These are phyloP conservation scores for Umbelopsis sp. DNA, from an alignment of 192 early-diverging fungal genomes.

Conservation along the genomic window DNA sequence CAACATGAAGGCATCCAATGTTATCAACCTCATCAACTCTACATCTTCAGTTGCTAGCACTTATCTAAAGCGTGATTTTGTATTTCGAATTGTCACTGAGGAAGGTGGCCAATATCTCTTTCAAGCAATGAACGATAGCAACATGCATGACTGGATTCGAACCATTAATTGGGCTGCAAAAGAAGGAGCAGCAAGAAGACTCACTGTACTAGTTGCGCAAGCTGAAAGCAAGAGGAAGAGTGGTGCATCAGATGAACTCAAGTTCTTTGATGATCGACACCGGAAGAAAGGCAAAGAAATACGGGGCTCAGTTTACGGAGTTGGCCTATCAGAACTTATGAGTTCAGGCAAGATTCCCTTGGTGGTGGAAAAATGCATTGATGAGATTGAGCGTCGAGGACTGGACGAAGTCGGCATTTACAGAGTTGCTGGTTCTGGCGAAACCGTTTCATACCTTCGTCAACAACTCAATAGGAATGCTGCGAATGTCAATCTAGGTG, in stretches of 20 bases:
- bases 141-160: slow-evolving; percentile 76
- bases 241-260: neutral
- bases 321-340: slow-evolving; percentile 61
- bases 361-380: slow-evolving; percentile 70
- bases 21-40: slow-evolving; percentile 79
- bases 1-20: slow-evolving; percentile 59
- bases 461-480: slow-evolving; percentile 58
- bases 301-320: slow-evolving; percentile 54
- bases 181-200: slow-evolving; percentile 68
- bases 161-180: slow-evolving; percentile 68
- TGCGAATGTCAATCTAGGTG: slow-evolving; percentile 55
- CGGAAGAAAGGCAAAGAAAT: neutral
- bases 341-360: slow-evolving; percentile 55
- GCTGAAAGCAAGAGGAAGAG: slow-evolving; percentile 41
- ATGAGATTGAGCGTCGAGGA: slow-evolving; percentile 72
- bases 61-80: slow-evolving; percentile 68
- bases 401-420: slow-evolving; percentile 78
- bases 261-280: slow-evolving; percentile 2
- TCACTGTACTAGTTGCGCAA: slow-evolving; percentile 68
- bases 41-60: slow-evolving; percentile 67
- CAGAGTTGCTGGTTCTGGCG: slow-evolving; percentile 67
- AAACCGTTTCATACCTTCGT: slow-evolving; percentile 61
- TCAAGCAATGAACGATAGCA: slow-evolving; percentile 63
- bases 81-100: slow-evolving; percentile 80
- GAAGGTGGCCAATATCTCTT: slow-evolving; percentile 79